Conservation (phyloP, 352 stramenopile genomes). For the Globisporangium recalcitrans region DNA sequence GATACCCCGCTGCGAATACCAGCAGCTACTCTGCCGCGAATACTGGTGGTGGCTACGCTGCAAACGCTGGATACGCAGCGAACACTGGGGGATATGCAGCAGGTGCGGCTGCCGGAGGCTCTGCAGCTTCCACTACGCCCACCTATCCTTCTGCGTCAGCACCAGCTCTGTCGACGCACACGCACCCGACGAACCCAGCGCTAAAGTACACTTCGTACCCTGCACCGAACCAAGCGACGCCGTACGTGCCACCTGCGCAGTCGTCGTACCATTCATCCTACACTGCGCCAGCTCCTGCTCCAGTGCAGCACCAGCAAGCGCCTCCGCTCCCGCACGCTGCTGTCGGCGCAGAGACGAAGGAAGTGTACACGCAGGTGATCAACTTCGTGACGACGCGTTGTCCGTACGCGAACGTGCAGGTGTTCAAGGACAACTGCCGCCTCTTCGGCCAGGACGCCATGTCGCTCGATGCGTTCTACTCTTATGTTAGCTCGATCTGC, state of each 20-base stretch:
- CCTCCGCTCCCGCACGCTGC: slow-evolving; percentile 51
- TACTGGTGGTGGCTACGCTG: slow-evolving; percentile 7
- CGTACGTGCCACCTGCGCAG: slow-evolving; percentile 35
- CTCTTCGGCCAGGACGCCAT: slow-evolving; percentile 84
- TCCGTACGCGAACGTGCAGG: slow-evolving; percentile 74
- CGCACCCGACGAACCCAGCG: slow-evolving; percentile 41
- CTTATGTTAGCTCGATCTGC: slow-evolving; percentile 79
- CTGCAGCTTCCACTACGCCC: slow-evolving; percentile 8
- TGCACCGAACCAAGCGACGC: slow-evolving; percentile 31
- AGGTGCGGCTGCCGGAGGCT: slow-evolving; percentile 9
- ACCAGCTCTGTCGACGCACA: slow-evolving; percentile 32
- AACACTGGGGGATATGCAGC: slow-evolving; percentile 17
- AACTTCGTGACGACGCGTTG: slow-evolving; percentile 70
- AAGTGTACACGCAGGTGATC: slow-evolving; percentile 80
- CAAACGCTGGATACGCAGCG: neutral
- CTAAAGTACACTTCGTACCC: slow-evolving; percentile 62
- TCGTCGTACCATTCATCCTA: slow-evolving; percentile 42
- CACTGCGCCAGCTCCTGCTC: slow-evolving; percentile 29
- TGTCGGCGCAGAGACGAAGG: slow-evolving; percentile 68
- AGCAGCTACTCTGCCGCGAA: neutral
- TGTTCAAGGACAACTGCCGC: slow-evolving; percentile 87
- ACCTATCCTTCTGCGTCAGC: slow-evolving; percentile 17
- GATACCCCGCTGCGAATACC: neutral
- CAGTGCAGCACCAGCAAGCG: slow-evolving; percentile 25
- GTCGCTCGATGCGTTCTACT: slow-evolving; percentile 79